Evolutionary conservation across 2,329 filamentous ascomycete genomes (phyloP), one percentile per base, ranked within the genome.

Genomic region (Pseudogymnoascus sp.): DNA sequence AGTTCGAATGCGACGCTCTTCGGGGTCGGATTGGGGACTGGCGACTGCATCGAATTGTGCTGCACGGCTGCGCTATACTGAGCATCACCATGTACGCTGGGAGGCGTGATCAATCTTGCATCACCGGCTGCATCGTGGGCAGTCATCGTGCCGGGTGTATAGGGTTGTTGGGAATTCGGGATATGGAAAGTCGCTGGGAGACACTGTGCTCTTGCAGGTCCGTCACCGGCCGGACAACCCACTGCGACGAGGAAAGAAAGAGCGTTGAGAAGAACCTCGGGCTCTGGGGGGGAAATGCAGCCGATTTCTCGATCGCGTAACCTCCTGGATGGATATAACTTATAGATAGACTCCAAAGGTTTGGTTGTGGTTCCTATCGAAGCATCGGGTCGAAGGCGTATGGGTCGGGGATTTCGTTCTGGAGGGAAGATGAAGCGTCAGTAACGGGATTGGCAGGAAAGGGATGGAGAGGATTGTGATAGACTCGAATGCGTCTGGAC

Each of bases 1-100:
- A 92, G 82, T 76, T 91, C 87, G 76, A 93, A 93, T 79, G 88
- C 84, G 78, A 93, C 88, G 72, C 87, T 88, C 80, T 92, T 93
- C 67, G 85, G 84, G 37, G 78, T 77, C 46, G 69, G 71, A 49
- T 67, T 73, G 42, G 67, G 70, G 60, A 69, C 69, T 21, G 71
- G 72, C 62, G 72, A 73, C 66, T 73, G 69, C 56, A 64, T 69
- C 59, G 62, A 62, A 61, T 63, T 67, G 60, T 72, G 68, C 25
- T 66, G 68, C 63, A 67, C 69, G 18, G 67, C 68, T 28, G 68
- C 68, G 49, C 61, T 68, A 16, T 67, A 66, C 42, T 71, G 69
- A 61, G 64, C 64, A 60, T 64, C 65, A 25, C 59, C 61, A 67
- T 69, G 69, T 25, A 37, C 36, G n/a, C 36, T 60, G 11, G 71